phyloP scores from a whole-genome alignment of 305 asterid species.

The Rubia balearica region DNA sequence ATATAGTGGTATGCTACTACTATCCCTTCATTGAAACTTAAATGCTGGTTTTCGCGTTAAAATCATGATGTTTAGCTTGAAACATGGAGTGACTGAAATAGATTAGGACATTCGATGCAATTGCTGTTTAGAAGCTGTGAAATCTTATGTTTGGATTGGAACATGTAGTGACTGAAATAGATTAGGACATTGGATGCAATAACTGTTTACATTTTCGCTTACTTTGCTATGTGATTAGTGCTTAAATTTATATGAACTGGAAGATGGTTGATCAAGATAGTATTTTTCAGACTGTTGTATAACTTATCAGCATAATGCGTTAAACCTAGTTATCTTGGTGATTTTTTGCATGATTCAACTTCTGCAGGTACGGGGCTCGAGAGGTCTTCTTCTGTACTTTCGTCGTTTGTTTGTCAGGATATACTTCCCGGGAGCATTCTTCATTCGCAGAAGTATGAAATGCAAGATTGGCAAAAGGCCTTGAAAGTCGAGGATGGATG shows the following conservation, averaged over 20 bases:
- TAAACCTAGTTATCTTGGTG: not conserved
- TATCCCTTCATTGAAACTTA: not conserved
- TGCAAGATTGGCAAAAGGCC: slow-evolving; percentile 22
- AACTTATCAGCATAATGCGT: not conserved
- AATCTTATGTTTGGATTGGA: not conserved
- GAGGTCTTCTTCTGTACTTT: slow-evolving; percentile 23
- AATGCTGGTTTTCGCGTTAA: not conserved
- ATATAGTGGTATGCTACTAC: slow-evolving; percentile 11
- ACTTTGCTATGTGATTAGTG: not conserved
- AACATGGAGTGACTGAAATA: too few relatives aligned
- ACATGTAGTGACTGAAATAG: not conserved
- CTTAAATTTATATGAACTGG: not conserved
- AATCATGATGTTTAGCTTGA: too few relatives aligned
- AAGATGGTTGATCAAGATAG: not conserved
- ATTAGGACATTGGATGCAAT: not conserved
- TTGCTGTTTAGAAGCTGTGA: not conserved
- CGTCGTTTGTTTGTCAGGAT: slow-evolving; percentile 33
- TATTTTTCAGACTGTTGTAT: not conserved
- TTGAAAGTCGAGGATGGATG: slow-evolving; percentile 31
- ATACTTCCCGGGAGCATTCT: slow-evolving; percentile 18
- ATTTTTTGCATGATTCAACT: not conserved
- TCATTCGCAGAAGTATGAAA: slow-evolving; percentile 27
- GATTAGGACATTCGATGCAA: not conserved
- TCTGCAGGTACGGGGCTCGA: slow-evolving; percentile 23
- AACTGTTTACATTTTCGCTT: too few relatives aligned